Conservation (phyloP, 768 basidiomycete species). For the Trametes punicea region DNA sequence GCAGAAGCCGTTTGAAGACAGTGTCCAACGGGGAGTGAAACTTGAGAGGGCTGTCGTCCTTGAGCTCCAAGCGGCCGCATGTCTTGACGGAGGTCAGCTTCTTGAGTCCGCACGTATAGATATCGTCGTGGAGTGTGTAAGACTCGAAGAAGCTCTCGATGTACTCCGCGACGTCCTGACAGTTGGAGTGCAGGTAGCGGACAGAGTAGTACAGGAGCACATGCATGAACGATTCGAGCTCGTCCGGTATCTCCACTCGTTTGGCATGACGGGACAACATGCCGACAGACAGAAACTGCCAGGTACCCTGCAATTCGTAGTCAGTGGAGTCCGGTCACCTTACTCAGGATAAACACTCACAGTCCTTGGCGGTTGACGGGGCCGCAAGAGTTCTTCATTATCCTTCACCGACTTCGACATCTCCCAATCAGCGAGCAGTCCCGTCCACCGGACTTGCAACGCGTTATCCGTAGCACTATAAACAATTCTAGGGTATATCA, state of each 20-base stretch:
- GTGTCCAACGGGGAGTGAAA: neutral
- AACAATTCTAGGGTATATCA: neutral
- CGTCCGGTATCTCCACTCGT: constrained; percentile 8
- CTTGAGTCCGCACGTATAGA: neutral
- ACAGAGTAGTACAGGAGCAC: constrained; percentile 10
- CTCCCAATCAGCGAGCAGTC: constrained; percentile 8
- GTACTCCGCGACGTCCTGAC: neutral
- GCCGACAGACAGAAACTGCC: constrained; percentile 16
- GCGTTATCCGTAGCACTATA: neutral
- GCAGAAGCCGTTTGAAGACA: neutral
- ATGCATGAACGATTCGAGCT: constrained; percentile 18
- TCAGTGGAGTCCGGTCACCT: neutral
- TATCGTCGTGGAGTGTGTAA: neutral
- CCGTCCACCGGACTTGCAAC: neutral
- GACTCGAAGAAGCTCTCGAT: neutral
- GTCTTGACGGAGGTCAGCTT: neutral
- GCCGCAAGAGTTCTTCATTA: neutral
- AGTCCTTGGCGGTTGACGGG: neutral
- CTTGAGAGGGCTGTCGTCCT: neutral
- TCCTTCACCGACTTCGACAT: neutral
- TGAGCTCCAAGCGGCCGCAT: neutral
- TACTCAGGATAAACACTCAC: neutral
- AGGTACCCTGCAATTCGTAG: constrained; percentile 10
- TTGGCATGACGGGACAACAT: neutral
- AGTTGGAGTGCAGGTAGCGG: constrained; percentile 3